These are phyloP conservation scores for Colletotrichum karsti DNA, from an alignment of 2,329 filamentous ascomycete species.

Conservation along the genomic window DNA sequence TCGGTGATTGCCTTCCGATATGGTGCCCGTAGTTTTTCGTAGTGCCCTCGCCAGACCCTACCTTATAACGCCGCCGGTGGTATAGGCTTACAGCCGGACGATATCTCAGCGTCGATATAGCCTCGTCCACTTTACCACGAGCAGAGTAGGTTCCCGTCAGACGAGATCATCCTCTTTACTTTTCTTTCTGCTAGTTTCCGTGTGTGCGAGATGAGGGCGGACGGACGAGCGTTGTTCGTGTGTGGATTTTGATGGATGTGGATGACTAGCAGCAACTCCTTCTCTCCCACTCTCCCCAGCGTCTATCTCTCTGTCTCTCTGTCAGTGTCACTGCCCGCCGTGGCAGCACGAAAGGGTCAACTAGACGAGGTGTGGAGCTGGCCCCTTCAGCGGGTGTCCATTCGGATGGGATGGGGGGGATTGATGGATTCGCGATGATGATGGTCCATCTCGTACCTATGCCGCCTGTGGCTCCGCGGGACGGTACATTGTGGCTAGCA, in stretches of 20 bases:
- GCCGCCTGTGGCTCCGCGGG: neutral
- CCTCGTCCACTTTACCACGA: neutral
- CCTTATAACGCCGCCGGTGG: neutral
- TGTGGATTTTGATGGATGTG: constrained; percentile 5
- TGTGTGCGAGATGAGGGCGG: neutral
- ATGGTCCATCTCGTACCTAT: neutral
- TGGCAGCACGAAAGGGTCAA: neutral
- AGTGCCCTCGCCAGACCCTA: too few relatives aligned
- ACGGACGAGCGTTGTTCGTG: neutral
- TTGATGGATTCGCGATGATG: neutral
- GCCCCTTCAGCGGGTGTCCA: neutral
- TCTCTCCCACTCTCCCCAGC: too few relatives aligned
- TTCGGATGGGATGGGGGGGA: neutral
- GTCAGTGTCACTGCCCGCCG: neutral
- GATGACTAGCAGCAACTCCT: neutral
- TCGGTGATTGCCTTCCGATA: neutral
- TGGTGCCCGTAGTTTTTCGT: too few relatives aligned
- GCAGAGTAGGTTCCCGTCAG: constrained; percentile 2
- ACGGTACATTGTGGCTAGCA: neutral
- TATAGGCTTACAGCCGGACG: neutral
- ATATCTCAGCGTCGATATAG: neutral
- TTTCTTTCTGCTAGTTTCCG: neutral
- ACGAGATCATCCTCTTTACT: constrained; percentile 1
- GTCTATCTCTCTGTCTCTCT: neutral
- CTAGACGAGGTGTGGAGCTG: neutral